Percentiles rank a stretch among this genome's conserved stretches.
These are phyloP conservation scores for Chlamydomonas sp. DNA, from an alignment of 139 green algal species.

Conservation along the genomic window DNA sequence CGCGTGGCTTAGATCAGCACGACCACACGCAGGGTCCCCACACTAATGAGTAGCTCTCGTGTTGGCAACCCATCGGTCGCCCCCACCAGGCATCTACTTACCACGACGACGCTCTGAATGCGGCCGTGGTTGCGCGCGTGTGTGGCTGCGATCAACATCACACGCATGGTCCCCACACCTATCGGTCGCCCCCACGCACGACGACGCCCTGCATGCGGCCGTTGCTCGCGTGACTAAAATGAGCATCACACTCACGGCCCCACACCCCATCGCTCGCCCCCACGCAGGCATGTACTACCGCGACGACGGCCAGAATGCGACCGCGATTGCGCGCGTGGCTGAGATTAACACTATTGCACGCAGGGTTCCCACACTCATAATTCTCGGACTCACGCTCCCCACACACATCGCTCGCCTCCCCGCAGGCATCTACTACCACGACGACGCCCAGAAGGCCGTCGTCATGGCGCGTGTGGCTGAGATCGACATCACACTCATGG, in stretches of 20 bases:
- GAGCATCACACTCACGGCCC: background rate
- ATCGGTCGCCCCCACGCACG: too few species aligned
- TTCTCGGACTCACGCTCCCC: background rate
- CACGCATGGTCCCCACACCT: too few species aligned
- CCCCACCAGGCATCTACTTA: too few species aligned
- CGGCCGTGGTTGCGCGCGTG: too few species aligned
- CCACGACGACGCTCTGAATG: background rate
- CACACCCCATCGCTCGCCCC: background rate
- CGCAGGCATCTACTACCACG: constrained; percentile 68
- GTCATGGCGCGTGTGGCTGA: too few species aligned
- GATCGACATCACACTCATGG: too few species aligned
- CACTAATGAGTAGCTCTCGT: too few species aligned
- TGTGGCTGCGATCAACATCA: too few species aligned
- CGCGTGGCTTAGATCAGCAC: too few species aligned
- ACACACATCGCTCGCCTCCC: background rate
- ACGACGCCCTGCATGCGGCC: background rate
- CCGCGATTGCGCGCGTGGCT: background rate
- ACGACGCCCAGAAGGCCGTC: too few species aligned
- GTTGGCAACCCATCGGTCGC: background rate
- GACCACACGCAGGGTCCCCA: too few species aligned
- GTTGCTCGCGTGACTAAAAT: background rate
- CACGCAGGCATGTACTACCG: background rate
- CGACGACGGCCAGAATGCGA: background rate
- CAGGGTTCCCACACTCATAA: background rate
- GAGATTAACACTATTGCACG: background rate